Conservation (phyloP, 2,329 filamentous ascomycete genomes). For the Neofusicoccum laricinum region DNA sequence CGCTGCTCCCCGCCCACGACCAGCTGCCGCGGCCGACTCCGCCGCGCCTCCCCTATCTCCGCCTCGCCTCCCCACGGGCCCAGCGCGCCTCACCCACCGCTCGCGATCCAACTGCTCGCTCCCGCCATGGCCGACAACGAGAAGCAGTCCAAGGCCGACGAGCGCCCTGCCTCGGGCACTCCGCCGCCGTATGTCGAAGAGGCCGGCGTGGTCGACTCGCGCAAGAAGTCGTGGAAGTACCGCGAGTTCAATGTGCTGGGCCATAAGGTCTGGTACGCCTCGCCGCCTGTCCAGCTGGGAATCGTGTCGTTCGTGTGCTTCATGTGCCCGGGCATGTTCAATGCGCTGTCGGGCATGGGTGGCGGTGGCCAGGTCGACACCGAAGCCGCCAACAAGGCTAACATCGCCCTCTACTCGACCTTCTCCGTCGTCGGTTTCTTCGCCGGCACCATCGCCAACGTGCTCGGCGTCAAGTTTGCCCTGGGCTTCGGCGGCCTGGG, state of each 20-base stretch:
- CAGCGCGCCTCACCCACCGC: not conserved
- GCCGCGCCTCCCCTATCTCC: slow-evolving; percentile 4
- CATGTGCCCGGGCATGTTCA: slow-evolving; percentile 55
- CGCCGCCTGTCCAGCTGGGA: slow-evolving; percentile 47
- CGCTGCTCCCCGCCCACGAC: not conserved
- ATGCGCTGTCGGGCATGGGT: slow-evolving; percentile 51
- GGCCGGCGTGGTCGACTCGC: slow-evolving; percentile 27
- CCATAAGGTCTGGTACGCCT: slow-evolving; percentile 47
- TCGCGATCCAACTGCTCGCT: not conserved
- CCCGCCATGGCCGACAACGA: slow-evolving; percentile 24
- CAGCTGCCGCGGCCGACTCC: not conserved
- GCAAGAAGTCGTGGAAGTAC: slow-evolving; percentile 50
- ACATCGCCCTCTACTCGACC: slow-evolving; percentile 69
- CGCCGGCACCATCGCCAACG: slow-evolving; percentile 72
- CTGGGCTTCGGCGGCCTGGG: slow-evolving; percentile 71
- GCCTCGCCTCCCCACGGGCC: not conserved
- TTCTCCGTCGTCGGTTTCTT: slow-evolving; percentile 66
- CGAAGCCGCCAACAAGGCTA: slow-evolving; percentile 63
- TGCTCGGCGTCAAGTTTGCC: slow-evolving; percentile 66
- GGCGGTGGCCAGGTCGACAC: slow-evolving; percentile 48
- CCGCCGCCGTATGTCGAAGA: slow-evolving; percentile 23
- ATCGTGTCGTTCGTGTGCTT: slow-evolving; percentile 53
- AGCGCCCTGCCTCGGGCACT: slow-evolving; percentile 22
- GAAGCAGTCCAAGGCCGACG: slow-evolving; percentile 23
- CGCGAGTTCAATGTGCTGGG: slow-evolving; percentile 39